Evolutionary conservation across 2,329 filamentous ascomycete genomes (phyloP).

Genomic region (Microdochium paspali): DNA sequence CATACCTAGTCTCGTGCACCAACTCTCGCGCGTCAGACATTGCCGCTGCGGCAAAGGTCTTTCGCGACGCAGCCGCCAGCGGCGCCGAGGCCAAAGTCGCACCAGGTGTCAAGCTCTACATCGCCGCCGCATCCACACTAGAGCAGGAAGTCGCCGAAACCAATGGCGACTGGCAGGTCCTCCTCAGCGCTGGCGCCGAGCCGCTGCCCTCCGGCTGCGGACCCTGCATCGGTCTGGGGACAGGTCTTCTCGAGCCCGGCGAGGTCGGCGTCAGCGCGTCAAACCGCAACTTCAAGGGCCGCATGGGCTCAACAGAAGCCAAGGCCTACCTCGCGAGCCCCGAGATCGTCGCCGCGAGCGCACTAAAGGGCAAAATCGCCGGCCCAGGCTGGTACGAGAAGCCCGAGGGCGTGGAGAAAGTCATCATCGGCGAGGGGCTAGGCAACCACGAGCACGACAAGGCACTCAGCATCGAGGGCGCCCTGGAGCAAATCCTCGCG

Average conservation of each 20-base stretch:
- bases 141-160: constrained; percentile 75
- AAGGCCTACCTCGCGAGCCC: constrained; percentile 83
- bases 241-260: constrained; percentile 71
- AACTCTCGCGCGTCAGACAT: constrained; percentile 78
- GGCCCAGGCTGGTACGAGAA: constrained; percentile 72
- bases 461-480: constrained; percentile 58
- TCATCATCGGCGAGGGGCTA: constrained; percentile 62
- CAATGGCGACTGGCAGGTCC: constrained; percentile 73
- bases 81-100: constrained; percentile 62
- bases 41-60: constrained; percentile 72
- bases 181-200: constrained; percentile 72
- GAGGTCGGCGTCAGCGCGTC: constrained; percentile 77
- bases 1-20: constrained; percentile 85
- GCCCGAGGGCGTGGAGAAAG: constrained; percentile 58
- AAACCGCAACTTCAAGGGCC: constrained; percentile 87
- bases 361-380: constrained; percentile 60
- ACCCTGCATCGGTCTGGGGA: constrained; percentile 75
- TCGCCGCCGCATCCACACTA: constrained; percentile 71
- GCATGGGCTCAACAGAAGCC: constrained; percentile 74
- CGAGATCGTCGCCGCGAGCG: constrained; percentile 86
- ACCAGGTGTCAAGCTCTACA: constrained; percentile 73
- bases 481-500: constrained; percentile 60
- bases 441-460: constrained; percentile 54
- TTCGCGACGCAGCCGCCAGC: constrained; percentile 63
- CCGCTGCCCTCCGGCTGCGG: constrained; percentile 66